Percentiles rank a stretch among this genome's conserved stretches.
phyloP scores from a whole-genome alignment of 495 filamentous ascomycete genomes.

The Penicillium tannophilum region DNA sequence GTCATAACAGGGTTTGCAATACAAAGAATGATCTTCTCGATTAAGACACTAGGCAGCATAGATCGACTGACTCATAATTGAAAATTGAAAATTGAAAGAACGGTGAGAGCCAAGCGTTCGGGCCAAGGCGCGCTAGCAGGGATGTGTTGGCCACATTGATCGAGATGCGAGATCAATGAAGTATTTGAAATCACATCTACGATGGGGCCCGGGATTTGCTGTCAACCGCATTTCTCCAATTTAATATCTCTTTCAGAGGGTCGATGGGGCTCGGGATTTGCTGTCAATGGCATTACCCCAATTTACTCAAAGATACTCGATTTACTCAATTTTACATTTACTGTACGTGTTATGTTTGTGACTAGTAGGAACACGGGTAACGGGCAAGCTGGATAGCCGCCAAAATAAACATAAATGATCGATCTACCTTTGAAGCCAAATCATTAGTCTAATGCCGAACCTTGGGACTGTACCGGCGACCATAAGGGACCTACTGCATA shows the following conservation, averaged over 20 bases:
- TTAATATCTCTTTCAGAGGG: too few species aligned
- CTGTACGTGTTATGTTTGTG: not conserved
- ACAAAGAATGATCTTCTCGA: not conserved
- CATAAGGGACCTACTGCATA: too few species aligned
- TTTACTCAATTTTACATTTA: not conserved
- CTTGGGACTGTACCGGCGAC: too few species aligned
- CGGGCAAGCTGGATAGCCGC: too few species aligned
- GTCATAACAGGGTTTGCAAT: not conserved
- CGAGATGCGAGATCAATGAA: slow-evolving; percentile 22
- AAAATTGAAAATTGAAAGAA: slow-evolving; percentile 6
- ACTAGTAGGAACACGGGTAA: not conserved
- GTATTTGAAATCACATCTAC: slow-evolving; percentile 17
- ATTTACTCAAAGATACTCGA: too few species aligned
- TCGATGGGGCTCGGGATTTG: not conserved
- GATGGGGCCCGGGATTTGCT: not conserved
- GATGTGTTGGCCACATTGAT: slow-evolving; percentile 12
- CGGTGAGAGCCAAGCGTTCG: slow-evolving; percentile 1
- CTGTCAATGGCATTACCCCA: not conserved
- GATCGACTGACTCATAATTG: not conserved
- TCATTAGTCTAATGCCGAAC: too few species aligned
- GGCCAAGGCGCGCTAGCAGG: slow-evolving; percentile 5
- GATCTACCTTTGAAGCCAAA: too few species aligned
- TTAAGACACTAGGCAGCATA: not conserved
- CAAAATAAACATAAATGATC: too few species aligned
- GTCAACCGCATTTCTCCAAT: not conserved